Conservation (phyloP, 2,329 filamentous ascomycete genomes). For the Verticillium zaregamsianum region DNA sequence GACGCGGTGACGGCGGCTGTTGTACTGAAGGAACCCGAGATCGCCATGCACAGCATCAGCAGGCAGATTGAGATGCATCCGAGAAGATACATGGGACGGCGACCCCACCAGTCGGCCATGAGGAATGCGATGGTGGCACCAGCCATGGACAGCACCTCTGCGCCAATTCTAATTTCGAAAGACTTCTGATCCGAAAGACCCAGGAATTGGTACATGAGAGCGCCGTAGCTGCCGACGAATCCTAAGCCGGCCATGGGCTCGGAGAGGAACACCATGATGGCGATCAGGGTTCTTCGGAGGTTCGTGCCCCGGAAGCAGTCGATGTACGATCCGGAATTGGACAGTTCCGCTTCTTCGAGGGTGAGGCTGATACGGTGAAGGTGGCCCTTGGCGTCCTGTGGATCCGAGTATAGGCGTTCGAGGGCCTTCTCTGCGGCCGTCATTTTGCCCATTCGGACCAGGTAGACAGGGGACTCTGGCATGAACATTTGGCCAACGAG, state of each 20-base stretch:
- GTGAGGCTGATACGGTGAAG: constrained; percentile 15
- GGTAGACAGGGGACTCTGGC: constrained; percentile 37
- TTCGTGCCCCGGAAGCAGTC: constrained; percentile 45
- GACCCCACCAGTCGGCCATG: constrained; percentile 20
- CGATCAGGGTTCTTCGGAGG: constrained; percentile 38
- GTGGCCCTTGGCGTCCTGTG: constrained; percentile 10
- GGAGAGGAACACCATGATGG: constrained; percentile 14
- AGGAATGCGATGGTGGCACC: constrained; percentile 22
- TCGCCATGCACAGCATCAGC: constrained; percentile 23
- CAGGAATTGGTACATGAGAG: constrained; percentile 20
- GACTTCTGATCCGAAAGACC: constrained; percentile 21
- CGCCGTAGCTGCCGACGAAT: constrained; percentile 14
- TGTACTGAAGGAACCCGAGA: constrained; percentile 18
- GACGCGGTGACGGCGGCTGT: constrained; percentile 18
- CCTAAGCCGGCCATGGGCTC: constrained; percentile 15
- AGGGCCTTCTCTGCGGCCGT: constrained; percentile 27
- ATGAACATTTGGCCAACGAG: constrained; percentile 25
- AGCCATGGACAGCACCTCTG: constrained; percentile 22
- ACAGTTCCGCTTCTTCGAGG: constrained; percentile 15
- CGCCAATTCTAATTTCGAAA: constrained; percentile 22
- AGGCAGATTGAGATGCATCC: constrained; percentile 17
- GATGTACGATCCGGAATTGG: constrained; percentile 21
- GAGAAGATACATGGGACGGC: constrained; percentile 21
- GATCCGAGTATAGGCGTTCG: constrained; percentile 24
- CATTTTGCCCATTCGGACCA: constrained; percentile 28